Evolutionary conservation across 176 grass and related monocot genomes (phyloP).

Genomic region (maize (Zea mays)): Zm-B73-REFERENCE-NAM-5.0 NC_050098.1:4426001-4426500

Average conservation of each 20-base stretch:
- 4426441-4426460: neutral
- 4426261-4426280: neutral
- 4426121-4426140: slow-evolving; percentile 63
- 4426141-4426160: slow-evolving; percentile 59
- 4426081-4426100: neutral
- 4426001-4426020: slow-evolving; percentile 19
- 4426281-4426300: neutral
- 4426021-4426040: slow-evolving; percentile 9
- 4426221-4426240: slow-evolving; percentile 13
- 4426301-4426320: neutral
- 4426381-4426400: slow-evolving; percentile 13
- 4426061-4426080: slow-evolving; percentile 2
- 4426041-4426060: neutral
- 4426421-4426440: neutral
- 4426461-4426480: neutral
- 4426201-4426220: slow-evolving; percentile 72
- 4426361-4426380: slow-evolving; percentile 35
- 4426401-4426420: slow-evolving; percentile 20
- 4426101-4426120: slow-evolving; percentile 43
- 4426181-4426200: slow-evolving; percentile 51
- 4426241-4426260: slow-evolving; percentile 13
- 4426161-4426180: slow-evolving; percentile 11
- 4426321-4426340: slow-evolving; percentile 39
- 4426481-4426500: slow-evolving; percentile 25
- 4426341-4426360: slow-evolving; percentile 25